These are phyloP conservation scores for Apiospora phragmitis DNA, from an alignment of 2,329 filamentous ascomycete species.

Conservation along the genomic window DNA sequence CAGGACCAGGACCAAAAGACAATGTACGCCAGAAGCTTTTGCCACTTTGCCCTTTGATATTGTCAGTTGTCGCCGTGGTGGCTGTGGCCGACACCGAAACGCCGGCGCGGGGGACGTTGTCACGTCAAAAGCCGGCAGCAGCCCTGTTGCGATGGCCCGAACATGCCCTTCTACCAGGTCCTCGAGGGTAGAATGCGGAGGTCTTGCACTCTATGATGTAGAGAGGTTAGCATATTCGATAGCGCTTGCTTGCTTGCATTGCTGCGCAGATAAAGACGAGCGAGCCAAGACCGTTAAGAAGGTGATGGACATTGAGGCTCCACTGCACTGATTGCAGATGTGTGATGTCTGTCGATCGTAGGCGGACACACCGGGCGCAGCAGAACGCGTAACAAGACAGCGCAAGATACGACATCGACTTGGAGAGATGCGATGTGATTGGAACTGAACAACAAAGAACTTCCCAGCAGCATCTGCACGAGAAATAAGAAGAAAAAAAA, in stretches of 20 bases:
- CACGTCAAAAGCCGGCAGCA: not conserved
- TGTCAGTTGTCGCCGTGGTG: not conserved
- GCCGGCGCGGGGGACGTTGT: not conserved
- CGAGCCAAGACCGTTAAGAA: not conserved
- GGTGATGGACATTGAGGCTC: not conserved
- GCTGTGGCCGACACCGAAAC: not conserved
- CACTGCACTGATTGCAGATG: not conserved
- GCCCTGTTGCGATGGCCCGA: too few relatives aligned
- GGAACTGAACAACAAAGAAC: not conserved
- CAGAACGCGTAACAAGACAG: not conserved
- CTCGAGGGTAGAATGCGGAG: too few relatives aligned
- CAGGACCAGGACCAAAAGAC: not conserved
- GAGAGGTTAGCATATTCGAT: not conserved
- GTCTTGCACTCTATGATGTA: too few relatives aligned
- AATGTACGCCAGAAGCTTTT: not conserved
- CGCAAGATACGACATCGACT: not conserved
- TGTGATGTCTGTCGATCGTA: not conserved
- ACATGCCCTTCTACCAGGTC: too few relatives aligned
- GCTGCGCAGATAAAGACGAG: not conserved
- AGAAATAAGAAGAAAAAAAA: not conserved
- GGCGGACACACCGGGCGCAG: not conserved
- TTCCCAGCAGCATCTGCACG: not conserved
- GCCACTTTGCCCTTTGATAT: not conserved
- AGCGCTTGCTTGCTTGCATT: not conserved
- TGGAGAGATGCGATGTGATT: not conserved